Base-by-base conservation (phyloP, 208 protist genomes). In the Leishmania arabica region DNA sequence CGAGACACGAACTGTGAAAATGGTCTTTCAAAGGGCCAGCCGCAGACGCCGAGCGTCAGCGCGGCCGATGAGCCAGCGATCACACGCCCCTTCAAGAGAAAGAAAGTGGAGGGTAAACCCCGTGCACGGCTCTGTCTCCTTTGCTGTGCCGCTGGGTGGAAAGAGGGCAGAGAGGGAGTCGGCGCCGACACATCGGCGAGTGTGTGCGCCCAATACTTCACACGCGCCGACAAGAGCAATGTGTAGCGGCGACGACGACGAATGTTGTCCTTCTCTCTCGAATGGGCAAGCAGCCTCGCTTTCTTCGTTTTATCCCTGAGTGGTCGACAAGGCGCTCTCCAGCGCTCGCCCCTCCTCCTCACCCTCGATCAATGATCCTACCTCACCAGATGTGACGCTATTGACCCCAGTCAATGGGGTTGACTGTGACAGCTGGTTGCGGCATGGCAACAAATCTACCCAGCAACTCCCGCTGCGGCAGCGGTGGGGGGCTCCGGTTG, bases 371-470 rank as follows among this genome's bases (percentile, higher is more conserved):
- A 31, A 40, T 0, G 24, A 27, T n/a, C 40, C 40, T 15, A 71
- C 34, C 37, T n/a, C 40, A 9, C 24, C 17, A 15, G 11, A 19
- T 45, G 45, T 27, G 45, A 24, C 40, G 40, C 53, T 87, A 90
- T 37, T 77, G 75, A n/a, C 78, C 80, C 92, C 94, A 97, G 51
- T 86, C 79, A 62, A 97, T 96, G 4, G 94, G 94, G 0, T 81
- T 94, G 9, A 94, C 89, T 7, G 95, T 98, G 13, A 98, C 92
- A 9, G 88, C 92, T 4, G 95, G 95, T 54, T 96, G 91, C 54
- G 93, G 91, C 92, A 98, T 96, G 31, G 93, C 93, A 42, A 98
- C 83, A 79, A 96, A 96, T 40, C 95, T 91, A 34, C 95, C 95
- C 24, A 98, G 84, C 24, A 89, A 45, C 24, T 90, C 85, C 21